Evolutionary conservation across 1,139 yeast genomes (phyloP).

Genomic region (Diutina mesorugosa): DNA sequence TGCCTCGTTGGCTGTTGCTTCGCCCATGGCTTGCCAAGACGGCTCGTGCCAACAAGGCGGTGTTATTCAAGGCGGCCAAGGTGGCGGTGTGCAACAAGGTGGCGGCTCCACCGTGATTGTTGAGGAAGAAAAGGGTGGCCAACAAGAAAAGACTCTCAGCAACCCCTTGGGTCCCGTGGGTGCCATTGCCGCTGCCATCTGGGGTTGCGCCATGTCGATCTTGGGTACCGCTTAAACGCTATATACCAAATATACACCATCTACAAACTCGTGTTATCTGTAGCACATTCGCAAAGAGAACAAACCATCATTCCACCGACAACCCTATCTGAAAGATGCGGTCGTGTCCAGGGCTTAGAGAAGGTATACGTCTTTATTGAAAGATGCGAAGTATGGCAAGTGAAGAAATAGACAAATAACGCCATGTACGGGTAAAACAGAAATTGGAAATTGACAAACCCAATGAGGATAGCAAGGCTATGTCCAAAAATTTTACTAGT

Average conservation of each 20-base stretch:
- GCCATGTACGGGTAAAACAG: no score
- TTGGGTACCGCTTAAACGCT: neutral
- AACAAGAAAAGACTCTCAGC: neutral
- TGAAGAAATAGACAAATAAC: no score
- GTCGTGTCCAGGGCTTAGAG: no score
- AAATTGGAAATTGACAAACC: no score
- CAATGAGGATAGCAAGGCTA: no score
- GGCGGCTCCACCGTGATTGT: neutral
- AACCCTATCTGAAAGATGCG: no score
- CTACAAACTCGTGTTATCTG: neutral
- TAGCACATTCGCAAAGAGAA: no score
- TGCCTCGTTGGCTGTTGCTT: slow-evolving; percentile 1
- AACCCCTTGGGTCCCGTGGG: slow-evolving; percentile 1
- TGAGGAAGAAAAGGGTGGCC: neutral
- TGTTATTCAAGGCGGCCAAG: neutral
- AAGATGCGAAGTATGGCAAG: no score
- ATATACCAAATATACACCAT: no score
- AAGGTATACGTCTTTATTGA: no score
- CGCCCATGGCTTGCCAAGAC: neutral
- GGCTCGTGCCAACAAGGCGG: neutral
- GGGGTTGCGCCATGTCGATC: neutral
- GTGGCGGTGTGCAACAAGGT: neutral
- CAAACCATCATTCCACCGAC: no score
- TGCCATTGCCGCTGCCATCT: slow-evolving; percentile 1
- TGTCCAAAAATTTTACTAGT: neutral